Base-by-base conservation (phyloP, 345 rosid genomes). In the Diplotaxis tenuifolia region DNA sequence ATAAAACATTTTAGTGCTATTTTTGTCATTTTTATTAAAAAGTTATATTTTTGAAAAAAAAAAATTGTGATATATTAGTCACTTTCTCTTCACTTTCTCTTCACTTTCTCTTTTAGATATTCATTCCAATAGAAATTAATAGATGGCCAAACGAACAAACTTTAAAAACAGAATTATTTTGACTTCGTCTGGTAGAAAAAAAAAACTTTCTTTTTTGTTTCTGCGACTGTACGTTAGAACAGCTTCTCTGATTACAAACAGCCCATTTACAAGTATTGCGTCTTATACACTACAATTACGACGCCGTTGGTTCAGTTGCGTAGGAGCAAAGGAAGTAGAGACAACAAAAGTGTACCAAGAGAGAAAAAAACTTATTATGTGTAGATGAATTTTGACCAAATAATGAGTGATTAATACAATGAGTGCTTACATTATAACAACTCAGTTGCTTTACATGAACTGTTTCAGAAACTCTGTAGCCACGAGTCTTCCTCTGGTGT, bases 401-500 rank as follows among this genome's bases (percentile, higher is more conserved):
- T 14, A 29, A 58, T 58, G 61, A 57, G 67, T 74, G 54, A 16
- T 22, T 59, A 28, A 74, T 58, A 73, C 76, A 54, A 73, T 38
- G 70, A 52, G 47, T 29, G 58, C 4, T 49, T 63, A n/a, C 70
- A 63, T 63, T 31, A 70, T 71, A 50, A 29, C 9, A 58, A 21
- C 19, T 56, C 49, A 68, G 53, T 42, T 38, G 68, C 14, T 34
- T 75, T 75, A 90, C 45, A 83, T 75, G 70, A 95, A 92, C 76
- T 95, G 97, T 86, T 95, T 95, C 70, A 95, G 78, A 71, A 90
- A 90, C 84, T 95, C 99, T 0, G 93, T 83, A 10, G 99, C 99
- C 29, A 95, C 99, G 67, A 88, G 85, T 81, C 89, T 88, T 69
- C 98, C 99, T 68, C 96, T 79, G 2, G 96, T 92, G 81, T 92